These are phyloP conservation scores for Xylaria sp. DNA, from an alignment of 2,329 filamentous ascomycete species.

Conservation along the genomic window DNA sequence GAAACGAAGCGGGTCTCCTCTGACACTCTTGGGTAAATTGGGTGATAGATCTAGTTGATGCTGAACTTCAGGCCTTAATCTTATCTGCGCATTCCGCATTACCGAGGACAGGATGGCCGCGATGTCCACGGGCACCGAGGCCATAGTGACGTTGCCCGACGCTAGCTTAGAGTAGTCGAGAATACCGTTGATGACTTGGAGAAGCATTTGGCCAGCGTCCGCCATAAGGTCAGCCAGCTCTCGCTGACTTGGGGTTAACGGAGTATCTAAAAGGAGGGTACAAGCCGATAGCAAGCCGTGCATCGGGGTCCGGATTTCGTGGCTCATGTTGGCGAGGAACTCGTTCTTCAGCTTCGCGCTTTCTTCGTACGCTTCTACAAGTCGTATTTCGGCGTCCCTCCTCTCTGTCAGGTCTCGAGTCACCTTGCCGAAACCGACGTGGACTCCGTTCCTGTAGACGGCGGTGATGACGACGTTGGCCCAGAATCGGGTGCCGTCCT, in stretches of 20 bases:
- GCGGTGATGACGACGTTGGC: slow-evolving; percentile 31
- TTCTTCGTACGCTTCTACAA: slow-evolving; percentile 29
- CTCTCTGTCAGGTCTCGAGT: slow-evolving; percentile 30
- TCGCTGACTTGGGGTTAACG: slow-evolving; percentile 14
- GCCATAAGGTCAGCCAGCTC: slow-evolving; percentile 30
- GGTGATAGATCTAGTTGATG: slow-evolving; percentile 22
- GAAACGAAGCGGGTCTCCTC: slow-evolving; percentile 28
- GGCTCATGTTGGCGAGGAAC: slow-evolving; percentile 32
- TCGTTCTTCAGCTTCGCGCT: slow-evolving; percentile 32
- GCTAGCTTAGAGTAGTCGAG: slow-evolving; percentile 32
- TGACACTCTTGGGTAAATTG: slow-evolving; percentile 1
- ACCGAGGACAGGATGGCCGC: slow-evolving; percentile 12
- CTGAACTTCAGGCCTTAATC: slow-evolving; percentile 26
- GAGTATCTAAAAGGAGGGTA: slow-evolving; percentile 23
- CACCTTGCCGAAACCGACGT: slow-evolving; percentile 32
- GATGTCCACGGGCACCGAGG: slow-evolving; percentile 24
- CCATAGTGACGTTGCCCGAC: slow-evolving; percentile 24
- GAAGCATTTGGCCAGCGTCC: slow-evolving; percentile 24
- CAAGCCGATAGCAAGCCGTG: slow-evolving; percentile 32
- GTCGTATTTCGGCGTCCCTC: slow-evolving; percentile 19
- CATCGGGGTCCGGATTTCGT: slow-evolving; percentile 30
- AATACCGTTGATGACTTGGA: slow-evolving; percentile 32
- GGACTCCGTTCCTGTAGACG: slow-evolving; percentile 25
- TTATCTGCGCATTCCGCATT: slow-evolving; percentile 26
- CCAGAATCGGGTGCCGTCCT: slow-evolving; percentile 31